Conservation (phyloP, 176 grass and related monocot species). For the Aechmea fasciata region DNA sequence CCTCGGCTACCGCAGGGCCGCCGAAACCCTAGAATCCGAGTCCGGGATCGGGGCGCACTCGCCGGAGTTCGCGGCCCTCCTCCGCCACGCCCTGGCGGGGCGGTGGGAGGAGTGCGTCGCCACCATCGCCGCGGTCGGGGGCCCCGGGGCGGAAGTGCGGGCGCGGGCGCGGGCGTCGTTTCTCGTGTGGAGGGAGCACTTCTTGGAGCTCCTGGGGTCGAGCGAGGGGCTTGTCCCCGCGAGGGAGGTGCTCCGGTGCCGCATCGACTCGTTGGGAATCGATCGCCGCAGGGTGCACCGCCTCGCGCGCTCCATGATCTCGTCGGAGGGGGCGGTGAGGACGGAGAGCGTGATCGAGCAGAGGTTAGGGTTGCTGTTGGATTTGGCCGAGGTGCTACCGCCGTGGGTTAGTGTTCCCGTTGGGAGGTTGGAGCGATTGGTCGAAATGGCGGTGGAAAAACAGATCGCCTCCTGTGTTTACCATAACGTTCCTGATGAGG, state of each 20-base stretch:
- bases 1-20: slow-evolving; percentile 66
- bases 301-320: slow-evolving; percentile 54
- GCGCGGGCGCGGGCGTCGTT: slow-evolving; percentile 39
- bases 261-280: slow-evolving; percentile 49
- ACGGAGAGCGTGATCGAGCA: slow-evolving; percentile 34
- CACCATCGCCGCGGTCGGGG: slow-evolving; percentile 42
- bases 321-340: slow-evolving; percentile 36
- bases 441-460: slow-evolving; percentile 52
- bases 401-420: slow-evolving; percentile 50
- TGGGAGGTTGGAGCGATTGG: slow-evolving; percentile 58
- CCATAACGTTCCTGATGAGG: slow-evolving; percentile 62
- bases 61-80: slow-evolving; percentile 46
- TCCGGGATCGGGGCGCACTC: slow-evolving; percentile 64
- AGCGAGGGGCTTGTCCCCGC: slow-evolving; percentile 37
- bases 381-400: slow-evolving; percentile 70
- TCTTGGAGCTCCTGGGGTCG: slow-evolving; percentile 70
- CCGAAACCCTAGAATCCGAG: slow-evolving; percentile 62
- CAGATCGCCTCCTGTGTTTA: slow-evolving; percentile 73
- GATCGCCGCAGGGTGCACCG: slow-evolving; percentile 43
- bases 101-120: slow-evolving; percentile 71
- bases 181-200: slow-evolving; percentile 70
- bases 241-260: slow-evolving; percentile 58
- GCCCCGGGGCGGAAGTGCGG: slow-evolving; percentile 25
- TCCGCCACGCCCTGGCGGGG: slow-evolving; percentile 60
- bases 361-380: slow-evolving; percentile 68